phyloP scores from a whole-genome alignment of 306 rosid genomes.

The Senna siamea region DNA sequence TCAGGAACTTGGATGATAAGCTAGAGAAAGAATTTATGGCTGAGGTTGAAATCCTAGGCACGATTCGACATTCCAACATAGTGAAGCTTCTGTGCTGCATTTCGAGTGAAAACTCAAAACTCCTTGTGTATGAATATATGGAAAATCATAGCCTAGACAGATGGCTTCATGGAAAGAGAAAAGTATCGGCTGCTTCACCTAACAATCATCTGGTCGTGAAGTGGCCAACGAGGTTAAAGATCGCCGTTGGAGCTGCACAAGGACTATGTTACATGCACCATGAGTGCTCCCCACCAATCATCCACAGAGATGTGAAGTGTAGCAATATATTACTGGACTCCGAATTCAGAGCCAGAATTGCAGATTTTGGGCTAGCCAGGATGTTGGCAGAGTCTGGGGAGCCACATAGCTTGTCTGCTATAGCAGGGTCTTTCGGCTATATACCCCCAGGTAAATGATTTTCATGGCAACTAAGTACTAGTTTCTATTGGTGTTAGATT shows the following conservation, averaged over 20 bases:
- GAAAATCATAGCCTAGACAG: conserved; percentile 76
- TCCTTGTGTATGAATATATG: conserved; percentile 92
- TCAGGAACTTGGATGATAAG: conserved; percentile 49
- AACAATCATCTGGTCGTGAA: conserved; percentile 46
- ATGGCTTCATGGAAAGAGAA: conserved; percentile 73
- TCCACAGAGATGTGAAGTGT: conserved; percentile 89
- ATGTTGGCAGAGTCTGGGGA: conserved; percentile 62
- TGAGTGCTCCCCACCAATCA: conserved; percentile 71
- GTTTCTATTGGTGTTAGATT: not conserved
- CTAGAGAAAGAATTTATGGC: conserved; percentile 72
- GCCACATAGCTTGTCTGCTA: conserved; percentile 49
- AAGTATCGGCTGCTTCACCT: conserved; percentile 28
- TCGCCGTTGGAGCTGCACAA: conserved; percentile 84
- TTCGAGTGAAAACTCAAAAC: conserved; percentile 68
- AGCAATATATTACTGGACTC: conserved; percentile 86
- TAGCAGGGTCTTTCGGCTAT: conserved; percentile 92
- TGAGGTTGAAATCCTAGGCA: conserved; percentile 73
- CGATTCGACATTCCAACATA: conserved; percentile 78
- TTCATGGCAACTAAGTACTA: not conserved
- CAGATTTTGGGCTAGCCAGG: conserved; percentile 96
- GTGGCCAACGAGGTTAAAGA: conserved; percentile 80
- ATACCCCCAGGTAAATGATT: conserved; percentile 77
- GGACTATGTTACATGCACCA: conserved; percentile 92
- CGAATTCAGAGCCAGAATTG: conserved; percentile 73
- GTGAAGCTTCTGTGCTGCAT: conserved; percentile 84